Percentiles rank a stretch among this genome's conserved stretches.
Conservation (phyloP, 2,329 filamentous ascomycete species). For the Phyllosticta citrichinensis region DNA sequence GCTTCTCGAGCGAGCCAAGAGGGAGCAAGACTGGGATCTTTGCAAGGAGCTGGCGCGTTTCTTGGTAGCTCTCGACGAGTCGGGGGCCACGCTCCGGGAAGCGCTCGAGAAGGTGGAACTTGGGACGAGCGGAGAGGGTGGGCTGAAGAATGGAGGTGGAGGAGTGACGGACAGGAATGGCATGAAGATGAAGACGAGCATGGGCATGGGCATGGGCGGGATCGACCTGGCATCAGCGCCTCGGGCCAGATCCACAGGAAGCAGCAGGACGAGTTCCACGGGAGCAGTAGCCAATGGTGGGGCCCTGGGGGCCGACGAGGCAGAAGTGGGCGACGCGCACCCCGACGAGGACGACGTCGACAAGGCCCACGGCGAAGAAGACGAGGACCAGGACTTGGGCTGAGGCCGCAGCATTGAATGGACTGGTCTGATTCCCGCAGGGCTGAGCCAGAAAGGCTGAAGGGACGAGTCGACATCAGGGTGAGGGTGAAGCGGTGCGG, state of each 20-base stretch:
- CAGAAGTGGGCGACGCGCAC: not conserved
- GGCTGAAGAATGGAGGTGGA: constrained; percentile 25
- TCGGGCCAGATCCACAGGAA: not conserved
- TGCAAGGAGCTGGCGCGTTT: constrained; percentile 95
- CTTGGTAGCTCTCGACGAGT: constrained; percentile 81
- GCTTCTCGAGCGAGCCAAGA: constrained; percentile 68
- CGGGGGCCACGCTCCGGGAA: constrained; percentile 65
- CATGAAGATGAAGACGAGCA: not conserved
- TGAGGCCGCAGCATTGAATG: not conserved
- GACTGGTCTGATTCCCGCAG: not conserved
- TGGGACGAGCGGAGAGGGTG: constrained; percentile 17
- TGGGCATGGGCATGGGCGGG: constrained; percentile 8
- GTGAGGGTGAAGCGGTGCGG: not conserved
- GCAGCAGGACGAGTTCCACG: constrained; percentile 4
- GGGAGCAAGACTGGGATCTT: constrained; percentile 84
- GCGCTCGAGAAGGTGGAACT: constrained; percentile 49
- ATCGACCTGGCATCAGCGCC: constrained; percentile 5
- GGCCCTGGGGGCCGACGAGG: not conserved
- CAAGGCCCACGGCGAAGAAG: too few relatives aligned
- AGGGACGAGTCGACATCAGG: too few relatives aligned
- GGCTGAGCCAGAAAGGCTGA: not conserved
- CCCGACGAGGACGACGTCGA: not conserved
- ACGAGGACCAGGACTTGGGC: not conserved
- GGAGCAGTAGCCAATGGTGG: constrained; percentile 2
- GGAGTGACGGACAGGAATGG: not conserved